Conservation (phyloP, 225 moss, liverwort and hornwort species). For the Lunularia cruciata region DNA sequence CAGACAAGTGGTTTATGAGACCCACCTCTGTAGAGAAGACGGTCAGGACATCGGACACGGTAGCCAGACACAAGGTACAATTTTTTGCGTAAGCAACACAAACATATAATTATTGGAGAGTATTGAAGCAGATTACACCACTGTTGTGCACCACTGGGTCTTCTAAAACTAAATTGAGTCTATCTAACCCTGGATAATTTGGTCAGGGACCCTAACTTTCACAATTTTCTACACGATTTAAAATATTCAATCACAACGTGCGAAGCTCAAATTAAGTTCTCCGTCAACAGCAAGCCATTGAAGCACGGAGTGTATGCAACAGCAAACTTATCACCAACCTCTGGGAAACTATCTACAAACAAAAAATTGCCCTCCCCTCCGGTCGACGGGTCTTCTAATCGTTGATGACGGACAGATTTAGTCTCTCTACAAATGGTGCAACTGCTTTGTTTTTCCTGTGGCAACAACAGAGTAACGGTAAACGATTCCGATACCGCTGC, state of each 20-base stretch:
- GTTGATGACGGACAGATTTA: neutral
- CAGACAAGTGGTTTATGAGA: too few relatives aligned
- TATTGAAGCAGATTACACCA: conserved; percentile 10
- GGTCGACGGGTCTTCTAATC: neutral
- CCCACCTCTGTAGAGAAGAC: too few relatives aligned
- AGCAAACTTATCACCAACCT: neutral
- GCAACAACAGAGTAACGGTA: neutral
- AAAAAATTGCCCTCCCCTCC: neutral
- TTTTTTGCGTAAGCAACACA: neutral
- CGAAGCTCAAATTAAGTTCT: neutral
- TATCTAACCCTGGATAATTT: neutral
- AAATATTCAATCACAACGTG: neutral
- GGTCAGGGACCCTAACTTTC: neutral
- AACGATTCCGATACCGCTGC: neutral
- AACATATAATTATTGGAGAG: neutral
- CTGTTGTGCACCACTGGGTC: neutral
- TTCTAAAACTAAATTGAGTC: neutral
- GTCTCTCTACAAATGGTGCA: conserved; percentile 4
- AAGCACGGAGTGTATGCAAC: conserved; percentile 5
- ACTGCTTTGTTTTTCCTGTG: neutral
- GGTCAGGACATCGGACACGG: too few relatives aligned
- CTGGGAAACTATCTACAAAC: conserved; percentile 2
- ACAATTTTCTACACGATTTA: neutral
- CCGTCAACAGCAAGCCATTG: conserved; percentile 1
- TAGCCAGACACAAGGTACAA: too few relatives aligned